Conservation (phyloP, 495 filamentous ascomycete species). For the Tricharina praecox region DNA sequence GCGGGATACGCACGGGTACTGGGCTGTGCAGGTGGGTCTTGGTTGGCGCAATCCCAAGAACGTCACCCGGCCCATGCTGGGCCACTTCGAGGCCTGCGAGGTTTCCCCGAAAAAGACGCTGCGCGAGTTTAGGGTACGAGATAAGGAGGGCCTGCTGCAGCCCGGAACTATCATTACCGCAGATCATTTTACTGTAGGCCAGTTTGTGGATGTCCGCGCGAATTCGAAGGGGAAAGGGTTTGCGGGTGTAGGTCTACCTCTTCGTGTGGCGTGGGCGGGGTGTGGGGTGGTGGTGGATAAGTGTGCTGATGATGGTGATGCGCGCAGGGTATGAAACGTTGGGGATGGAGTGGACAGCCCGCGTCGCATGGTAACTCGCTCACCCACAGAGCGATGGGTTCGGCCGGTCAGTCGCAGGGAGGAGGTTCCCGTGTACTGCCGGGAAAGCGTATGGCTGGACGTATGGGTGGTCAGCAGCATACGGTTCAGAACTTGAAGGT, state of each 20-base stretch:
- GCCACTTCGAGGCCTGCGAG: conserved; percentile 63
- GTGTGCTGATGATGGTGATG: conserved; percentile 1
- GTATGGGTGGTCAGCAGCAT: conserved; percentile 74
- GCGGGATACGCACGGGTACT: conserved; percentile 65
- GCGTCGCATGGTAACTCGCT: conserved; percentile 88
- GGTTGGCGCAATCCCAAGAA: conserved; percentile 63
- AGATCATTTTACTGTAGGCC: conserved; percentile 75
- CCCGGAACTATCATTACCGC: conserved; percentile 59
- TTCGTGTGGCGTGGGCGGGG: too few species aligned
- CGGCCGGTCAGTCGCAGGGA: conserved; percentile 70
- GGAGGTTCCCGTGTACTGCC: conserved; percentile 80
- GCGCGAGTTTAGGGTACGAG: conserved; percentile 68
- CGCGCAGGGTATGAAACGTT: conserved; percentile 90
- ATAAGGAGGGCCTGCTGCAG: conserved; percentile 49
- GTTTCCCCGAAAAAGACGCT: conserved; percentile 67
- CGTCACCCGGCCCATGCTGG: conserved; percentile 59
- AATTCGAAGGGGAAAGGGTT: conserved; percentile 76
- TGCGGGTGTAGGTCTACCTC: conserved; percentile 39
- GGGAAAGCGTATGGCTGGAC: conserved; percentile 92
- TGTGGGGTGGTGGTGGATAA: too few species aligned
- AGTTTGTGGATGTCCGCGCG: conserved; percentile 71
- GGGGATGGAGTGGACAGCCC: conserved; percentile 72
- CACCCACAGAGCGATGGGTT: conserved; percentile 80
- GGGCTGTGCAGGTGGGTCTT: conserved; percentile 71
- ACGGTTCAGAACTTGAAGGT: conserved; percentile 84